phyloP scores from a whole-genome alignment of 306 rosid genomes.

The Acacia melanoxylon region DNA sequence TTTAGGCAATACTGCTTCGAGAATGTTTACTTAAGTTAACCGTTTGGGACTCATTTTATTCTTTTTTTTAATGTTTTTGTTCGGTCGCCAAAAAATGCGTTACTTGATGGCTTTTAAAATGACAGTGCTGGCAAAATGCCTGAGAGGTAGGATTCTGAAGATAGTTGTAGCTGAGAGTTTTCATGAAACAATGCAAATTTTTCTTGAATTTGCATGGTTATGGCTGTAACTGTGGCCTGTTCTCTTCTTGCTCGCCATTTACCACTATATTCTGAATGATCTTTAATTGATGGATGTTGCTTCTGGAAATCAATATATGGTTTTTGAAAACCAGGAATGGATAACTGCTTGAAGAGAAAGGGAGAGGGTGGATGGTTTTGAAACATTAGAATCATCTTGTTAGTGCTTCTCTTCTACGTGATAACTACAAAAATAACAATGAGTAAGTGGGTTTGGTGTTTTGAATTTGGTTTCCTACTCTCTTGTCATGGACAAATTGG shows the following conservation, averaged over 20 bases:
- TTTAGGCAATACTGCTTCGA: conserved; percentile 43
- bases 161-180: conserved; percentile 41
- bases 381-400: neutral
- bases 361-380: conserved; percentile 12
- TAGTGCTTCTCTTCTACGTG: neutral
- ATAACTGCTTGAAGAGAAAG: neutral
- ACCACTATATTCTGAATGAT: neutral
- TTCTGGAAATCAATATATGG: conserved; percentile 13
- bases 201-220: conserved; percentile 15
- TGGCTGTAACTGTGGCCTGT: neutral
- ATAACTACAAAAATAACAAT: too few species aligned
- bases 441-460: neutral
- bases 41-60: conserved; percentile 39
- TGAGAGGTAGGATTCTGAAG: conserved; percentile 48
- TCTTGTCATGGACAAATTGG: neutral
- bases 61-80: neutral
- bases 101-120: conserved; percentile 37
- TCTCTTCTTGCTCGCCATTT: neutral
- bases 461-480: neutral
- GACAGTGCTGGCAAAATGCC: conserved; percentile 47
- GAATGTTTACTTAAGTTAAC: conserved; percentile 50
- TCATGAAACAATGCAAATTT: conserved; percentile 19
- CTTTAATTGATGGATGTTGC: neutral
- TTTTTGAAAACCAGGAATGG: neutral
- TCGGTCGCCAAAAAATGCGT: conserved; percentile 28